phyloP scores from a whole-genome alignment of 2,329 filamentous ascomycete species.

The Diaporthe sp. region DNA sequence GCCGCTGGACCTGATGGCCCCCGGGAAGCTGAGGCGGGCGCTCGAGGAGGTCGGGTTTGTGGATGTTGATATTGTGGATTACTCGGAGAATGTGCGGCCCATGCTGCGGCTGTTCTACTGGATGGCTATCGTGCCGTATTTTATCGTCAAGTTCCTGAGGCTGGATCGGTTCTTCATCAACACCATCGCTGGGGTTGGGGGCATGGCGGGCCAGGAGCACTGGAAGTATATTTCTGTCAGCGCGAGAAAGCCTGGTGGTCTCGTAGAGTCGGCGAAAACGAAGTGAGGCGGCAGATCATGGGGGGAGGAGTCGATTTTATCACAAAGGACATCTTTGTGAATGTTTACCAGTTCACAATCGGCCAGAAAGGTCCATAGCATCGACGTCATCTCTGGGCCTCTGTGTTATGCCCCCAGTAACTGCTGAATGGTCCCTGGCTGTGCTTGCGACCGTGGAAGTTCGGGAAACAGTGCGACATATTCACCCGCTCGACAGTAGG shows the following conservation, averaged over 20 bases:
- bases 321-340: background rate
- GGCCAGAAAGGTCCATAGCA: background rate
- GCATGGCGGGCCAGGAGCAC: conserved; percentile 50
- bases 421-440: background rate
- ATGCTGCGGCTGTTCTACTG: conserved; percentile 63
- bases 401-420: background rate
- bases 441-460: background rate
- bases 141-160: conserved; percentile 58
- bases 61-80: conserved; percentile 59
- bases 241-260: conserved; percentile 52
- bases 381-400: background rate
- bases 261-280: conserved; percentile 42
- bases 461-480: background rate
- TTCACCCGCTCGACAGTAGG: background rate
- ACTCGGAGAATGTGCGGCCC: conserved; percentile 61
- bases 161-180: conserved; percentile 64
- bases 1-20: conserved; percentile 58
- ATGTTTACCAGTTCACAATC: no score
- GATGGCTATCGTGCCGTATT: conserved; percentile 61
- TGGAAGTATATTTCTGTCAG: conserved; percentile 55
- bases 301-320: background rate
- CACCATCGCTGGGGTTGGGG: conserved; percentile 58
- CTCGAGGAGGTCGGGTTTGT: conserved; percentile 61
- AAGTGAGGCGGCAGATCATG: background rate
- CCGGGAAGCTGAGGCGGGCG: conserved; percentile 57